A percentile compares a stretch with the other conserved stretches of the same genome.
Evolutionary conservation across 352 stramenopile genomes (phyloP).

Genomic region (Phytopythium helicoides): DNA sequence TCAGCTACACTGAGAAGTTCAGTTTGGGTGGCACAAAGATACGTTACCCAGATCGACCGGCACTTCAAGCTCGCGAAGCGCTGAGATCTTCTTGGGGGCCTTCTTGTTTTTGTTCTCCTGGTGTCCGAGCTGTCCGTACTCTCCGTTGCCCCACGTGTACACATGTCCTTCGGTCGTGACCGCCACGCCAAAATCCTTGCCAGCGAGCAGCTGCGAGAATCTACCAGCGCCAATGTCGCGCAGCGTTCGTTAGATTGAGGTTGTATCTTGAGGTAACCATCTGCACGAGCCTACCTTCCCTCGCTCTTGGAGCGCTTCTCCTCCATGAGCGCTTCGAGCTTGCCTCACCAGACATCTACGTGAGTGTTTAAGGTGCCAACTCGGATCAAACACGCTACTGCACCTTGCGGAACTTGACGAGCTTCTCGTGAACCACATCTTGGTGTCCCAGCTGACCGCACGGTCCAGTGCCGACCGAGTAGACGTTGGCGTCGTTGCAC

Average conservation of each 20-base stretch:
- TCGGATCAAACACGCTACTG: neutral
- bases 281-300: conserved; percentile 37
- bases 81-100: conserved; percentile 81
- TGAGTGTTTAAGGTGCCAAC: neutral
- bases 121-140: conserved; percentile 74
- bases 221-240: conserved; percentile 24
- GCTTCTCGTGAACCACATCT: conserved; percentile 77
- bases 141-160: conserved; percentile 81
- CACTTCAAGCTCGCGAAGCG: conserved; percentile 73
- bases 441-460: conserved; percentile 68
- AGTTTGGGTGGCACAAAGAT: conserved; percentile 6
- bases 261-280: neutral
- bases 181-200: conserved; percentile 57
- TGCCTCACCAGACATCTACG: neutral
- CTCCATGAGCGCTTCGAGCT: conserved; percentile 68
- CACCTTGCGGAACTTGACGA: conserved; percentile 75
- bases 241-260: neutral
- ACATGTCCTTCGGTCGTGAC: conserved; percentile 61
- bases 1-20: neutral
- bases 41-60: conserved; percentile 58
- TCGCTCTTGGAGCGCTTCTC: conserved; percentile 78
- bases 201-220: conserved; percentile 53
- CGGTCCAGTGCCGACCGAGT: conserved; percentile 66
- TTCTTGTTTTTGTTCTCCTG: conserved; percentile 89
- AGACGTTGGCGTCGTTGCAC: conserved; percentile 72